Base-by-base conservation (phyloP, 208 protist genomes). In the Trypanosoma cruzi region DNA sequence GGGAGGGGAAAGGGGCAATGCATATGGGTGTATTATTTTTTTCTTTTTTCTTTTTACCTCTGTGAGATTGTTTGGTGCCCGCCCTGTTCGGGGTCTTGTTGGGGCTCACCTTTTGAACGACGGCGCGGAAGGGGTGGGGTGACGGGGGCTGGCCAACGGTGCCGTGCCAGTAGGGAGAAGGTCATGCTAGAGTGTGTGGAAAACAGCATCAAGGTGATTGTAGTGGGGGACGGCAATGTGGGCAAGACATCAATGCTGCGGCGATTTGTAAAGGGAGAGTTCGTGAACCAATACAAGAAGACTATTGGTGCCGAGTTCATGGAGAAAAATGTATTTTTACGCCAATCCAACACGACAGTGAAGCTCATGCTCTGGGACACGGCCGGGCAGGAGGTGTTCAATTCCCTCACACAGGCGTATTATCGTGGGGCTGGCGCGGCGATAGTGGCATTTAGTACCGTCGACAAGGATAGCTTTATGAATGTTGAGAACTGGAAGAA, bases 361-460 rank as follows among this genome's bases (percentile, higher is more conserved):
- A 89, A 90, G 57, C 77, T 98, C 20, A 93, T 97, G 86, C 83
- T 98, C 16, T 98, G 97, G 96, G 97, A 98, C 77, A 98, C 94
- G 1, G 94, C 97, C 6, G 97, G 97, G 14, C 91, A 98, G 62
- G 94, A 97, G 69, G 89, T 95, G 68, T 98, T 97, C 62, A 97
- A 95, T 49, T 79, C 86, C 13, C 78, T 98, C n/a, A 97, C 93
- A 13, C 84, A 88, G 68, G 81, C 77, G n/a, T 98, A 98, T 81
- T 98, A 98, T 79, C 89, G 89, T 49, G 93, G 91, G 42, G 82
- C 94, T 6, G 86, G 80, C 24, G 91, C 89, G 7, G 94, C 89
- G 24, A 81, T 98, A 36, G 40, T 98, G 0, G 80, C 83, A 26
- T 99, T 99, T 55, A 94, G 93, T 69, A 95, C 86, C 14, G 93